Conservation (phyloP, 495 filamentous ascomycete species). For the Aspergillus sclerotioniger region DNA sequence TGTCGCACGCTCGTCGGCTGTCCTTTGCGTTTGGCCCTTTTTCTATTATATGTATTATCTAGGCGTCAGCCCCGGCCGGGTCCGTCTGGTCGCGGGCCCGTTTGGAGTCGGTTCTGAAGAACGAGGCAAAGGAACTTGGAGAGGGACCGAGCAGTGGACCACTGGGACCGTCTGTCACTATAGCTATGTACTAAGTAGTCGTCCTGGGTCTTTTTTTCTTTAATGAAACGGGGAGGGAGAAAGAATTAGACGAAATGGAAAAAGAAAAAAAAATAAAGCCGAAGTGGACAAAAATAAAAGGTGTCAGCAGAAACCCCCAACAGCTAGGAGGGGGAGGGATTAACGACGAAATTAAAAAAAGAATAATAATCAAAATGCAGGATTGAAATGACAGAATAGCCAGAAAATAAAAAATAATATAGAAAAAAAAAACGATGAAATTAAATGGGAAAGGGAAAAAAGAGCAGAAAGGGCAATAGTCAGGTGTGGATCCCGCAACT, state of each 20-base stretch:
- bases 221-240: slow-evolving; percentile 1
- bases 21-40: slow-evolving; percentile 2
- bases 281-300: slow-evolving; percentile 3
- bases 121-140: slow-evolving; percentile 9
- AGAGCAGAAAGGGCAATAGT: slow-evolving; percentile 4
- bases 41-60: slow-evolving; percentile 10
- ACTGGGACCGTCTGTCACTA: slow-evolving; percentile 18
- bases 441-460: slow-evolving; percentile 6
- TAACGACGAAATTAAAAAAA: slow-evolving; percentile 9
- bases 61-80: slow-evolving; percentile 9
- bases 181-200: slow-evolving; percentile 15
- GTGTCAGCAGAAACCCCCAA: slow-evolving; percentile 4
- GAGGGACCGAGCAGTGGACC: slow-evolving; percentile 10
- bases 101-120: slow-evolving; percentile 15
- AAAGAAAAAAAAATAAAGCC: slow-evolving; percentile 7
- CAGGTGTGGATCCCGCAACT: slow-evolving; percentile 20
- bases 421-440: neutral
- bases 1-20: slow-evolving; percentile 4
- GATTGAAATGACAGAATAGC: slow-evolving; percentile 6
- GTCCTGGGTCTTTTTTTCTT: neutral
- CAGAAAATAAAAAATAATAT: neutral
- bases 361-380: slow-evolving; percentile 7
- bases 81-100: slow-evolving; percentile 13
- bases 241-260: slow-evolving; percentile 3
- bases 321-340: slow-evolving; percentile 12